A percentile compares a stretch with the other conserved stretches of the same genome.
phyloP scores from a whole-genome alignment of 768 basidiomycete species.

The Macrocybe gigantea region DNA sequence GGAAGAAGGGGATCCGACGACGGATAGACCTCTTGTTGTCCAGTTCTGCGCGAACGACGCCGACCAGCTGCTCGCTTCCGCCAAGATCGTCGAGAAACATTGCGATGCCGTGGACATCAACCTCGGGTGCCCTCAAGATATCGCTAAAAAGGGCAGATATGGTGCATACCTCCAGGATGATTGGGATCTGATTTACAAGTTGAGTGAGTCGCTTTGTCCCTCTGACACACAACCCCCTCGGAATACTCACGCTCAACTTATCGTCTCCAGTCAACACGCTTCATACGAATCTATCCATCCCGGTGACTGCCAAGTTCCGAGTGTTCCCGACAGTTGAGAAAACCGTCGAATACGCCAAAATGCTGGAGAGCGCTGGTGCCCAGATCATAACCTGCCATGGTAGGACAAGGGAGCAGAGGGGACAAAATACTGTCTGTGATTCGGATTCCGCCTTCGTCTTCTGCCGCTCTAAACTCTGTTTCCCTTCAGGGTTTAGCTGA shows the following conservation, averaged over 20 bases:
- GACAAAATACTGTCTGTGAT: conserved; percentile 60
- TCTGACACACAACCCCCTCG: background rate
- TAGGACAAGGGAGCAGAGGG: conserved; percentile 85
- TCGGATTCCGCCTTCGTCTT: background rate
- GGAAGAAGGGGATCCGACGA: conserved; percentile 74
- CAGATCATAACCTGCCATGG: conserved; percentile 96
- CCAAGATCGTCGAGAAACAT: conserved; percentile 64
- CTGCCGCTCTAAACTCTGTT: background rate
- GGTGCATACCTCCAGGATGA: conserved; percentile 93
- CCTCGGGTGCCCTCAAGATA: conserved; percentile 92
- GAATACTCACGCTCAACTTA: background rate
- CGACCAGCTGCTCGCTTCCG: conserved; percentile 69
- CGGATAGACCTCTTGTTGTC: conserved; percentile 81
- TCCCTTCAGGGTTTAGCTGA: conserved; percentile 70
- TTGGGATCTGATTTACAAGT: conserved; percentile 79
- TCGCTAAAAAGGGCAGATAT: conserved; percentile 82
- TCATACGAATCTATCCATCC: conserved; percentile 79
- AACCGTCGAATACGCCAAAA: conserved; percentile 91
- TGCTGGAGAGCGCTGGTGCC: conserved; percentile 93
- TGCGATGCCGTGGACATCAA: conserved; percentile 97
- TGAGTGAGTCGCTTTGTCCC: conserved; percentile 46
- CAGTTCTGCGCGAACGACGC: conserved; percentile 95
- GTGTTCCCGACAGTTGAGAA: conserved; percentile 81
- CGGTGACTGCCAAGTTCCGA: conserved; percentile 95
- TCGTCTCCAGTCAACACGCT: conserved; percentile 67